Evolutionary conservation across 805 yeast species (phyloP).

Genomic region (Zygoascus tannicola): DNA sequence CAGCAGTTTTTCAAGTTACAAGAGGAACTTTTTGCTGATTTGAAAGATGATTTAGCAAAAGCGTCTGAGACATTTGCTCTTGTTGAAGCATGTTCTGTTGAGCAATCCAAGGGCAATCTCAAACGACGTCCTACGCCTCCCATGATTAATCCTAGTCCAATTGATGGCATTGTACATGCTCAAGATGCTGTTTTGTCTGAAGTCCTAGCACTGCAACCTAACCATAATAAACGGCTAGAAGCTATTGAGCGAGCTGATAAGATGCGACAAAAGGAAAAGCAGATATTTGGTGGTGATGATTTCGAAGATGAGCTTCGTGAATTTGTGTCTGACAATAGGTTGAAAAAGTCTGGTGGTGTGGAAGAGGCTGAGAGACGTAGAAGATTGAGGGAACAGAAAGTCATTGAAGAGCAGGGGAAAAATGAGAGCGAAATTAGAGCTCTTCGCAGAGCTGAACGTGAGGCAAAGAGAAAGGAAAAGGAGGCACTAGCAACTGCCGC

Average conservation of each 20-base stretch:
- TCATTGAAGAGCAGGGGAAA: constrained; percentile 38
- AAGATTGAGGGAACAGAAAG: constrained; percentile 58
- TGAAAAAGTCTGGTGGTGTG: constrained; percentile 81
- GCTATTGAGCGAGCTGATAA: constrained; percentile 87
- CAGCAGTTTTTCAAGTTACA: constrained; percentile 87
- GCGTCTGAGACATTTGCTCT: constrained; percentile 75
- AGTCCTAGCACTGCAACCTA: constrained; percentile 69
- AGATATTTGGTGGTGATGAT: constrained; percentile 43
- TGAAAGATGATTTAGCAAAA: constrained; percentile 69
- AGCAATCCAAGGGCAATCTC: constrained; percentile 45
- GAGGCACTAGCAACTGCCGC: constrained; percentile 9
- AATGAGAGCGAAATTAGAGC: constrained; percentile 22
- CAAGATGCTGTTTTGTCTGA: constrained; percentile 69
- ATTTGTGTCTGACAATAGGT: constrained; percentile 68
- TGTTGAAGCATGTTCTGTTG: constrained; percentile 72
- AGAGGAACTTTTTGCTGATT: constrained; percentile 71
- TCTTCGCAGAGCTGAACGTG: constrained; percentile 12
- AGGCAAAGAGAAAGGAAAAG: constrained; percentile 11
- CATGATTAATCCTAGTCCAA: constrained; percentile 24
- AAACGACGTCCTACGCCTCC: constrained; percentile 31
- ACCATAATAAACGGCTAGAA: constrained; percentile 75
- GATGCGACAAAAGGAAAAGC: constrained; percentile 61
- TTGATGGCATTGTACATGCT: constrained; percentile 21
- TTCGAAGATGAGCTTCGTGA: constrained; percentile 80
- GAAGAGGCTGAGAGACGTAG: constrained; percentile 74